Evolutionary conservation across 495 filamentous ascomycete species (phyloP), one percentile per base, ranked within the genome.

Genomic region (Cercophora newfieldiana): DNA sequence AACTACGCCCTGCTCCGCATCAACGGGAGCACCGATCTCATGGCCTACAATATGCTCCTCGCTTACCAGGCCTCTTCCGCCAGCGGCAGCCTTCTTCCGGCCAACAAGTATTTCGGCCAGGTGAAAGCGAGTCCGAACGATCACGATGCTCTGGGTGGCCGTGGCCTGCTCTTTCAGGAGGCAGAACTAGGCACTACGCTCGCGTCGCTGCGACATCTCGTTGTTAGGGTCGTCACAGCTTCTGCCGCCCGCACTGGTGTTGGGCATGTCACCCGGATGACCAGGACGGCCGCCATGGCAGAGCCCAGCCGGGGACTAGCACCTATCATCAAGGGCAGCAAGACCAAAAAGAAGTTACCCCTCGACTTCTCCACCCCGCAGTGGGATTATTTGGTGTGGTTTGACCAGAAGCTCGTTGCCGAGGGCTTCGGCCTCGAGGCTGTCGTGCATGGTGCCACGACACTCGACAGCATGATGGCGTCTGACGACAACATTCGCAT

Each of bases 1-100:
- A 77, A 80, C 71, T 80, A 80, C 53, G 65, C 72, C n/a, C 65
- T 80, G 0, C 72, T 80, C 10, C 70, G 72, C 5, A 76, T 80
- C 69, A 75, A 64, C 56, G 0, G 8, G 7, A 7, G 0, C 6
- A 80, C 78, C 21, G 73, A 78, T 30, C 66, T 66, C 19, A 80
- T 80, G 78, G 72, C 69, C 19, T 68, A 55, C n/a, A 14, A 7
- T 14, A 77, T 79, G 67, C 49, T 65, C 26, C 1, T 75, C 47
- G 62, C 58, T 16, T 79, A 78, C 65, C 61, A 63, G n/a, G 61
- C 47, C 6, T 53, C 62, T 37, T 12, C 47, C 22, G 67, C 69
- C 14, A 66, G 78, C 47, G 61, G 61, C 54, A 67, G 59, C 22
- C 66, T 78, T 7, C 69, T 60, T 10, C 0, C 25, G 3, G 3